phyloP scores from a whole-genome alignment of 495 filamentous ascomycete genomes.

The Penicillium arizonense region DNA sequence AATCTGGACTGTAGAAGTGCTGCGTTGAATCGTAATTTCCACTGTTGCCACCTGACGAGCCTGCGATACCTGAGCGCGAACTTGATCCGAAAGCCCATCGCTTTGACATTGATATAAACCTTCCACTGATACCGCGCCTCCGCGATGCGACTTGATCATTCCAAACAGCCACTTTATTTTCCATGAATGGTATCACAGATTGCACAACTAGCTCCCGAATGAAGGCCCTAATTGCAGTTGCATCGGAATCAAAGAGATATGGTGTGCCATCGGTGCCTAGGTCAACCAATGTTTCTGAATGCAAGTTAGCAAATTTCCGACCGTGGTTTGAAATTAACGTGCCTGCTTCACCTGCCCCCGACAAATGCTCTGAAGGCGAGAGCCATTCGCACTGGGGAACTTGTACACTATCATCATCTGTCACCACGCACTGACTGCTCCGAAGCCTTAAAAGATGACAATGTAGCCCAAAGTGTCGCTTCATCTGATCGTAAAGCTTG shows the following conservation, averaged over 20 bases:
- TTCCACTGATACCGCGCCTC: conserved; percentile 79
- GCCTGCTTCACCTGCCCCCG: conserved; percentile 64
- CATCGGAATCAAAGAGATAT: conserved; percentile 90
- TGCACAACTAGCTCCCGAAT: conserved; percentile 91
- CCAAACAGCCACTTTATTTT: conserved; percentile 84
- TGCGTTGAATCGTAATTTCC: conserved; percentile 75
- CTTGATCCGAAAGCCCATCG: conserved; percentile 75
- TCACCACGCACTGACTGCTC: conserved; percentile 79
- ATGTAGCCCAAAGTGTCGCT: conserved; percentile 91
- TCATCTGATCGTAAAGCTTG: conserved; percentile 93
- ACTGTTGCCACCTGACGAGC: conserved; percentile 39
- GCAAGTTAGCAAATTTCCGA: conserved; percentile 16
- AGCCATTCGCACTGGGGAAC: conserved; percentile 84
- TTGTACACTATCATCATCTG: conserved; percentile 86
- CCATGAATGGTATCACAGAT: conserved; percentile 92
- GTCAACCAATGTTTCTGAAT: conserved; percentile 49
- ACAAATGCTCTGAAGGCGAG: conserved; percentile 80
- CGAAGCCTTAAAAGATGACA: conserved; percentile 88
- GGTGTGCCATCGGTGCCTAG: conserved; percentile 64
- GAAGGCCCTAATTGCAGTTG: conserved; percentile 79
- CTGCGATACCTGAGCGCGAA: conserved; percentile 42
- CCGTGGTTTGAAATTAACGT: conserved; percentile 7
- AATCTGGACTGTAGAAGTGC: conserved; percentile 80
- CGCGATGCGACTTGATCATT: conserved; percentile 96
- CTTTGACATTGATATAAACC: conserved; percentile 90